A percentile compares a stretch with the other conserved stretches of the same genome.
Evolutionary conservation across 805 yeast species (phyloP).

Genomic region (Barnettozyma wickerhamii): DNA sequence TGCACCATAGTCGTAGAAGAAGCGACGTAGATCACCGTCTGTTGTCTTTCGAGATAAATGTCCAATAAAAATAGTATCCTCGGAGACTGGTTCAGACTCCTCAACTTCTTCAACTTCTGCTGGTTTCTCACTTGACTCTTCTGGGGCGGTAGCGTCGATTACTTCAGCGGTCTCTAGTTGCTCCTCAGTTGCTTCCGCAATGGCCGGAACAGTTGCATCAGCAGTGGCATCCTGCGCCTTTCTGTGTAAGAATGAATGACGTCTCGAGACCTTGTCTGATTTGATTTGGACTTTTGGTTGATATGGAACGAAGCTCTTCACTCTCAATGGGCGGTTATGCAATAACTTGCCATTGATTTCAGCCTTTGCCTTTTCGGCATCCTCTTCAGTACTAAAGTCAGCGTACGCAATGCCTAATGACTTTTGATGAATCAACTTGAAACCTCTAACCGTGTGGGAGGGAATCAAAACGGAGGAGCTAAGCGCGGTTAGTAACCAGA

Average conservation of each 20-base stretch:
- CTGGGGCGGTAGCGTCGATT: background rate
- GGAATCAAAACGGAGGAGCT: slow-evolving; percentile 45
- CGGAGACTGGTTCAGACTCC: slow-evolving; percentile 25
- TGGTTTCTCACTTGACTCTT: background rate
- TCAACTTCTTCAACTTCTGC: background rate
- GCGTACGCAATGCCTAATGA: slow-evolving; percentile 77
- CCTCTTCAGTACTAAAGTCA: slow-evolving; percentile 63
- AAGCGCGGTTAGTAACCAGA: slow-evolving; percentile 3
- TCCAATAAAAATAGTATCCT: slow-evolving; percentile 43
- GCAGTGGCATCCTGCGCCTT: slow-evolving; percentile 1
- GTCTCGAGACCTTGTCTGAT: slow-evolving; percentile 13
- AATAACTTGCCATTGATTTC: slow-evolving; percentile 59
- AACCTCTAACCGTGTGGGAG: slow-evolving; percentile 46
- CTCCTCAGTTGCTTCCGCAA: background rate
- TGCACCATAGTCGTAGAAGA: slow-evolving; percentile 42
- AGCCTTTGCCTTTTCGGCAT: slow-evolving; percentile 60
- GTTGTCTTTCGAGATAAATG: slow-evolving; percentile 35
- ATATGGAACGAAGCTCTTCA: slow-evolving; percentile 41
- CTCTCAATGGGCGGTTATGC: slow-evolving; percentile 35
- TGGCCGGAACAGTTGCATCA: background rate
- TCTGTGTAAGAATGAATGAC: slow-evolving; percentile 8
- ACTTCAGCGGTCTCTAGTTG: background rate
- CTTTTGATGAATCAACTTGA: slow-evolving; percentile 34
- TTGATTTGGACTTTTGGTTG: slow-evolving; percentile 24
- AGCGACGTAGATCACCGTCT: slow-evolving; percentile 41